Evolutionary conservation across 2,329 filamentous ascomycete species (phyloP), one percentile per base, ranked within the genome.

Genomic region (Hymenoscyphus infarciens): DNA sequence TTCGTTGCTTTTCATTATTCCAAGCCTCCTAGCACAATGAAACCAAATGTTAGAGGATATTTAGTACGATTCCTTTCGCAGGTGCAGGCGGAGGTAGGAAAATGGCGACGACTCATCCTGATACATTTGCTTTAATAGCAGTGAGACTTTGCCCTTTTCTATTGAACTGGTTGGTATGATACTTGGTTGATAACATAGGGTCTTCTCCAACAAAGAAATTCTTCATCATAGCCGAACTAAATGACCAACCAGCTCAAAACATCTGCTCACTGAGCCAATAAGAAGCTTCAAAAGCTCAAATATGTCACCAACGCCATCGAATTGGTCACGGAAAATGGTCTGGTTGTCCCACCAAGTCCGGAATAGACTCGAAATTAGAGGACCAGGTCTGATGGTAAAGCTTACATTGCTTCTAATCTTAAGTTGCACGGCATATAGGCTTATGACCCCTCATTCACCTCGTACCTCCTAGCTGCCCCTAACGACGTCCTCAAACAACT

Each of bases 211-310:
- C 13, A 39, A 15, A 15, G 5, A 16, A 39, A 16, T 39, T 39
- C 13, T 27, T 27, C 25, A 27, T 27, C 25, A 27, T 2, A 15
- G 13, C 38, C 11, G 11, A 39, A 39, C 11, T 3, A 45, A 19
- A n/a, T 7, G 39, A 19, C 16, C 7, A 7, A 19, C 33, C 33
- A 35, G 16, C 19, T 55, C 53, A 29, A 55, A 29, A 55, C 13
- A 64, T 57, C 33, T 66, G 64, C 22, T 61, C 66, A 29, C 60
- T 64, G 15, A 66, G 49, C 33, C 60, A 59, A 42, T 67, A 67
- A 27, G 66, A 66, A n/a, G 61, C 59, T 60, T 67, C 66, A 67
- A 66, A 27, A 67, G 57, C 31, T 67, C 62, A 52, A 67, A 67
- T 16, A 67, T 64, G 53, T 66, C 64, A 19, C 27, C 29, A 19